Evolutionary conservation across 306 rosid species (phyloP).

Genomic region (Lathyrus sativus): DNA sequence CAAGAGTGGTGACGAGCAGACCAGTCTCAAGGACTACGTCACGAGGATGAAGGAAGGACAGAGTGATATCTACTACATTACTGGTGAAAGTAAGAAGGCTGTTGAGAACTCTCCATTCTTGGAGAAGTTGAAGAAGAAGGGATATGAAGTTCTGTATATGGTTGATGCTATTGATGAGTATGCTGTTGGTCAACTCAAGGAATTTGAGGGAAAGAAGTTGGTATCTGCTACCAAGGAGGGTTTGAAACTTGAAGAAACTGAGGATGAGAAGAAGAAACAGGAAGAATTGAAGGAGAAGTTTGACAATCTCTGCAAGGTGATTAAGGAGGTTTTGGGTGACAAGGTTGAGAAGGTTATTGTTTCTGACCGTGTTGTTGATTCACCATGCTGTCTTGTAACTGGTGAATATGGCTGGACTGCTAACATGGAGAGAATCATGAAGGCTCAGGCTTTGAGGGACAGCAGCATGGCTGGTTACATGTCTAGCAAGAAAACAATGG

Average conservation of each 20-base stretch:
- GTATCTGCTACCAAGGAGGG: slow-evolving; percentile 92
- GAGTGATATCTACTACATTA: slow-evolving; percentile 73
- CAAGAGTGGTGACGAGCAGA: slow-evolving; percentile 84
- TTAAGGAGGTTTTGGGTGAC: slow-evolving; percentile 84
- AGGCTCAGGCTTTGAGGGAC: slow-evolving; percentile 85
- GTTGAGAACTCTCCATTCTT: slow-evolving; percentile 88
- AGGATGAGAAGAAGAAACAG: slow-evolving; percentile 62
- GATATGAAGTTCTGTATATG: slow-evolving; percentile 75
- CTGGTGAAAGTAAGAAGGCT: slow-evolving; percentile 87
- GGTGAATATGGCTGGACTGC: slow-evolving; percentile 94
- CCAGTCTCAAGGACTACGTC: slow-evolving; percentile 83
- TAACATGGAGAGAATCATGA: slow-evolving; percentile 90
- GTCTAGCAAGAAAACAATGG: slow-evolving; percentile 95
- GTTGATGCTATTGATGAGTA: slow-evolving; percentile 91
- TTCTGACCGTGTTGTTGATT: slow-evolving; percentile 80
- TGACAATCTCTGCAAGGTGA: slow-evolving; percentile 78
- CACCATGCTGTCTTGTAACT: slow-evolving; percentile 89
- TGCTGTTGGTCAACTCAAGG: slow-evolving; percentile 84
- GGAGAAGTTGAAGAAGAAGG: slow-evolving; percentile 86
- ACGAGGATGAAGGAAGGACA: slow-evolving; percentile 95
- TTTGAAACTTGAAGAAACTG: slow-evolving; percentile 69
- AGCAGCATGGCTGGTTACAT: slow-evolving; percentile 91
- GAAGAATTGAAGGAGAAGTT: slow-evolving; percentile 69
- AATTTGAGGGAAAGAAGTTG: slow-evolving; percentile 81
- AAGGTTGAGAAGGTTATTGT: slow-evolving; percentile 78